These are phyloP conservation scores for Ascochyta fabae DNA, from an alignment of 2,329 filamentous ascomycete genomes.

Conservation along the genomic window DNA sequence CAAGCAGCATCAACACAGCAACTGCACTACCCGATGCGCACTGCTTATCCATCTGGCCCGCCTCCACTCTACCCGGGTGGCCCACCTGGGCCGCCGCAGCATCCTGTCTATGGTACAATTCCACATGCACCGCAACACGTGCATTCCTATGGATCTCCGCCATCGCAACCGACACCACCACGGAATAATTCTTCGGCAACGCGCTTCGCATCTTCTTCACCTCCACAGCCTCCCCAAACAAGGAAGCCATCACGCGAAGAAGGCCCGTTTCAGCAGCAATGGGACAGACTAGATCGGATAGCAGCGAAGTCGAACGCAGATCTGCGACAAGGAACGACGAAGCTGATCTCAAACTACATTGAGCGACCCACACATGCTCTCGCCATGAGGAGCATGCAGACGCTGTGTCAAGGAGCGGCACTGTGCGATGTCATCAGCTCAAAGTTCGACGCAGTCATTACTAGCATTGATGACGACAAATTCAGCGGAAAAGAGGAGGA, in stretches of 20 bases:
- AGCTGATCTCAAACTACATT: slow-evolving; percentile 37
- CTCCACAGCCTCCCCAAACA: slow-evolving; percentile 18
- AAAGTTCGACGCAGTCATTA: slow-evolving; percentile 72
- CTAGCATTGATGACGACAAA: slow-evolving; percentile 71
- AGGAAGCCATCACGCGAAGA: slow-evolving; percentile 21
- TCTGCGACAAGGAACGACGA: slow-evolving; percentile 36
- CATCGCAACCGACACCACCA: slow-evolving; percentile 23
- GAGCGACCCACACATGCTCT: slow-evolving; percentile 39
- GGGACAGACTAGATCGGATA: slow-evolving; percentile 38
- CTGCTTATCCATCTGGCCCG: slow-evolving; percentile 13
- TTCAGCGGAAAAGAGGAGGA: slow-evolving; percentile 62
- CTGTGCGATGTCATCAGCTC: slow-evolving; percentile 66
- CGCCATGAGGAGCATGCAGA: slow-evolving; percentile 44
- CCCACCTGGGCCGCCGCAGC: slow-evolving; percentile 25
- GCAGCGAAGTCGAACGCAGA: slow-evolving; percentile 40
- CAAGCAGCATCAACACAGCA: slow-evolving; percentile 22
- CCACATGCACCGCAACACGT: slow-evolving; percentile 17
- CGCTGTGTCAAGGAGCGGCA: slow-evolving; percentile 49
- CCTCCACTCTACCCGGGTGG: slow-evolving; percentile 20
- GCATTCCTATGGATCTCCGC: slow-evolving; percentile 23
- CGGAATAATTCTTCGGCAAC: slow-evolving; percentile 29
- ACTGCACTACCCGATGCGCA: slow-evolving; percentile 15
- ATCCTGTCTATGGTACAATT: slow-evolving; percentile 29
- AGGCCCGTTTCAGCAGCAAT: slow-evolving; percentile 35
- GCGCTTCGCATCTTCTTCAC: slow-evolving; percentile 29